Evolutionary conservation across 345 rosid genomes (phyloP), one percentile per base, ranked within the genome.

Genomic region (Arabidopsis thaliana): DNA sequence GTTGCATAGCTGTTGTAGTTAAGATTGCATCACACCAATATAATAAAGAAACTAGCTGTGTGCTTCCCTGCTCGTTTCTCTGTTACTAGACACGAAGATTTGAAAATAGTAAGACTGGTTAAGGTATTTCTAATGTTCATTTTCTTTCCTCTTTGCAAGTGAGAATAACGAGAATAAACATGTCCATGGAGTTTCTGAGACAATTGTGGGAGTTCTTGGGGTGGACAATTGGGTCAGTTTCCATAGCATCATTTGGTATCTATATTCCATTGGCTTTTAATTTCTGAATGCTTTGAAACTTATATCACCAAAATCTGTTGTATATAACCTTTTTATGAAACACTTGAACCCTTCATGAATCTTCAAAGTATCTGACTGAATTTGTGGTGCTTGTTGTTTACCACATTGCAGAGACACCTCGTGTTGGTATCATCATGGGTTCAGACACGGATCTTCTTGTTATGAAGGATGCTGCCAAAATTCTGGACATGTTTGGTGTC

Each of bases 401-500:
- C 71, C 20, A 63, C 63, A 80, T 30, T 83, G 86, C 85, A 90
- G 97, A 60, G 53, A 48, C 79, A 22, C 91, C 86, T 11, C 87
- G 88, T 71, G 94, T 95, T 65, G 93, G 97, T 78, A 93, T 95
- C 74, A 86, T 95, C 32, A 93, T 90, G 98, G 98, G 98, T 70
- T 95, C 97, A 22, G 98, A 95, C 80, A 88, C 98, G 36, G 97
- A 93, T 82, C 98, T 95, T 84, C 93, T 96, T 56, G 88, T 90
- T 12, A 92, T 95, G 97, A 95, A 95, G 79, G 98, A 95, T 69
- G 98, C 97, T 56, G 93, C 93, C 13, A 84, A 65, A 75, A 78
- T 90, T 79, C 75, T 95, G 38, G 79, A 78, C 57, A 78, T 78
- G 87, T 93, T 91, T 72, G 83, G 81, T 69, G 93, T 95, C 58